Base-by-base conservation (phyloP, 352 stramenopile species). In the Phytophthora sp. region DNA sequence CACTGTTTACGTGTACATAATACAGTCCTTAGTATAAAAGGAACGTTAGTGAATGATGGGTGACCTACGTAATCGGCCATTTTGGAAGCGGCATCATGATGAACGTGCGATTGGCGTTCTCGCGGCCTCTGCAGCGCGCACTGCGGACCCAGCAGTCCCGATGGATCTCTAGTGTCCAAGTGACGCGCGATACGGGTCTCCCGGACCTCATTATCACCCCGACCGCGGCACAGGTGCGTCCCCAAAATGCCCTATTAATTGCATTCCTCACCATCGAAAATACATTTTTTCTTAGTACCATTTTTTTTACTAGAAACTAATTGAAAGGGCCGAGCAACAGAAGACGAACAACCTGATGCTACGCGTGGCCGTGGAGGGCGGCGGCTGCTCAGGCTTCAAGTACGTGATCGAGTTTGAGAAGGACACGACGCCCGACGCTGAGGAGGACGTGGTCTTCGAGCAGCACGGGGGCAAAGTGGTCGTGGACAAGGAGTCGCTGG, bases 361-460 rank as follows among this genome's bases (percentile, higher is more conserved):
- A 52, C 89, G 94, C 39, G 77, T 98, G 29, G 82, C 81, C 2
- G 93, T 98, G 12, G 91, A 98, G 63, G 90, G 90, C 54, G 94
- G 94, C 52, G 94, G 94, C 45, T 98, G 94, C 82, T 97, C 88
- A 8, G 94, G 94, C 16, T 98, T 98, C 66, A 86, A 97, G 75
- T 98, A 98, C 74, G 80, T 88, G 7, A 95, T 98, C 66, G 82
- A 90, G 52, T 90, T 97, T 60, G 93, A 98, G 74, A 83, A 78
- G 38, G 62, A 81, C 33, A 63, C 69, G 31, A 41, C 64, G 5
- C 74, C 79, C 18, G 71, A 77, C 21, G 84, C 82, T 7, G 86
- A 96, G 38, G 61, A 76, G 15, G 71, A 78, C 45, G 64, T 78
- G 35, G 78, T 97, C 41, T 98, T 98, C 66, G 86, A 96, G 71